Conservation (phyloP, 1,284 basidiomycete species). For the Ceratobasidium sp. region DNA sequence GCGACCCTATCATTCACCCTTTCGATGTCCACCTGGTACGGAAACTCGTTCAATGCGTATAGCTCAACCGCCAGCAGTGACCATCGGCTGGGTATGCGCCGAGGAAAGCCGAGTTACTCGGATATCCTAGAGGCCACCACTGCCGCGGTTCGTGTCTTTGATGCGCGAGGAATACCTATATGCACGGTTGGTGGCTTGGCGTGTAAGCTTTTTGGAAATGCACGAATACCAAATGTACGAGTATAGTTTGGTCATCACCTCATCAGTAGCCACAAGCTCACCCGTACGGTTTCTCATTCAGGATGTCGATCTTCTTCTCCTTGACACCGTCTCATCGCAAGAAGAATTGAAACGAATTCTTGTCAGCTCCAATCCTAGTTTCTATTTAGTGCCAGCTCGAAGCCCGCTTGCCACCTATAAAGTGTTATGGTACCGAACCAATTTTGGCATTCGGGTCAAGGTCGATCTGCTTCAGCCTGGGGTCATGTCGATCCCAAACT, state of each 20-base stretch:
- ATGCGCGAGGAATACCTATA: not conserved
- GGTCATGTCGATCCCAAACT: slow-evolving; percentile 29
- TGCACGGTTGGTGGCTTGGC: slow-evolving; percentile 27
- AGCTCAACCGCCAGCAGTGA: not conserved
- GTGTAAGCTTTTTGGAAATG: slow-evolving; percentile 21
- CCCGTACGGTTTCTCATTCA: not conserved
- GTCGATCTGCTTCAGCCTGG: slow-evolving; percentile 36
- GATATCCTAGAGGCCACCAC: slow-evolving; percentile 9
- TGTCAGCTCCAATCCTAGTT: slow-evolving; percentile 9
- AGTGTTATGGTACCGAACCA: slow-evolving; percentile 28
- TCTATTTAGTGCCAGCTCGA: slow-evolving; percentile 16
- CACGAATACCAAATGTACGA: slow-evolving; percentile 21
- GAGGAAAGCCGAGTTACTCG: slow-evolving; percentile 8
- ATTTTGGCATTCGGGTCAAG: slow-evolving; percentile 1
- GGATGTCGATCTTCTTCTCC: slow-evolving; percentile 17
- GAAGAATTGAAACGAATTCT: slow-evolving; percentile 17
- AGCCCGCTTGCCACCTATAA: slow-evolving; percentile 23
- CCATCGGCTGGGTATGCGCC: slow-evolving; percentile 9
- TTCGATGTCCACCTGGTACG: slow-evolving; percentile 15
- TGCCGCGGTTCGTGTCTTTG: slow-evolving; percentile 16
- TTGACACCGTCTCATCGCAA: slow-evolving; percentile 6
- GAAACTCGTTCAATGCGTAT: not conserved
- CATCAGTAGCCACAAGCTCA: not conserved
- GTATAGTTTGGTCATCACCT: not conserved
- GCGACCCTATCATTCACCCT: not conserved